Evolutionary conservation across 2,329 filamentous ascomycete species (phyloP), one percentile per base, ranked within the genome.

Genomic region (Penicillium sp.): DNA sequence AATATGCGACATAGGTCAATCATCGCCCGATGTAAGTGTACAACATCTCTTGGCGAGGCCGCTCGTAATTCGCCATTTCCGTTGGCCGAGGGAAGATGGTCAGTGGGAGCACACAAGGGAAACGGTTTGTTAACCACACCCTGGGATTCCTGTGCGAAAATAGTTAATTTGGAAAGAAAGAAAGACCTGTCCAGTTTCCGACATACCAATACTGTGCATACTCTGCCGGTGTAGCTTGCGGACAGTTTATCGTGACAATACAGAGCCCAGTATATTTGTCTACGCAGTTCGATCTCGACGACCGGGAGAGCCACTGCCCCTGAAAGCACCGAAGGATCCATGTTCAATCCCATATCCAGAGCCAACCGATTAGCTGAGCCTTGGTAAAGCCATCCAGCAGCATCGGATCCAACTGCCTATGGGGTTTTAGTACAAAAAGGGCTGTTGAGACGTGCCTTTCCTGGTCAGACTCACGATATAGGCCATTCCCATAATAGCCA

Each of bases 271-370:
- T 75, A 74, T 2, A 74, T 71, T 46, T 73, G 71, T 18, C 69
- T 61, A 7, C 72, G 52, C 2, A 73, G 45, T 13, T 73, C 64
- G 18, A 67, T 63, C 44, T 75, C 72, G 16, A 68, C 61, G 0
- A 43, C 16, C 0, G 66, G 52, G 32, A 74, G 58, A 11, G 58
- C 47, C 38, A 60, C 61, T 8, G 69, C 62, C 14, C 64, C 64
- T 11, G 59, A 57, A 5, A 73, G 54, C 10, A 63, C 63, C 1
- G 63, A 58, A 1, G 68, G 61, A 27, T 75, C 72, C 11, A 74
- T 58, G 27, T 76, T 74, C 0, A 75, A 56, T 1, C 73, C 73
- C 71, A 75, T 73, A 29, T 76, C 73, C 0, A 75, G 63, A 9
- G 66, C 67, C 11, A 76, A 51, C 3, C 71, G 65, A 45, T 59